phyloP scores from a whole-genome alignment of 1,139 yeast genomes.

The Yamadazyma atlantica region DNA sequence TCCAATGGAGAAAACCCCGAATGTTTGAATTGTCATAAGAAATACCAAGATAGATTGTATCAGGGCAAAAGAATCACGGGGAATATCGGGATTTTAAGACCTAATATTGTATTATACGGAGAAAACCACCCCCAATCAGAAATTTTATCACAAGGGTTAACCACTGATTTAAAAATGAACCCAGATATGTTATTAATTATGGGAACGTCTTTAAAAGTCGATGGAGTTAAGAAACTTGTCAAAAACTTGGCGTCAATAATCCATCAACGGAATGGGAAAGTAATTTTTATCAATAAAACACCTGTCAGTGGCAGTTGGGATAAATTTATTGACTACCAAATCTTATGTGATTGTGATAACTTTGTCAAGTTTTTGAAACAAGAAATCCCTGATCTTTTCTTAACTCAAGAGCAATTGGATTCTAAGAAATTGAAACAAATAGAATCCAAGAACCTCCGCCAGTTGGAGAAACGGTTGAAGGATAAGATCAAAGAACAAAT shows the following conservation, averaged over 20 bases:
- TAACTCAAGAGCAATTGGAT: slow-evolving; percentile 52
- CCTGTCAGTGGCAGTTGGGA: slow-evolving; percentile 54
- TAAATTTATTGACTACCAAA: slow-evolving; percentile 65
- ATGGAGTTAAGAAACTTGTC: slow-evolving; percentile 71
- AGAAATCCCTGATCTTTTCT: slow-evolving; percentile 59
- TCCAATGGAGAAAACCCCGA: slow-evolving; percentile 60
- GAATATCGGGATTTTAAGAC: slow-evolving; percentile 63
- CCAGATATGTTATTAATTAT: slow-evolving; percentile 70
- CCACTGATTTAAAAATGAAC: slow-evolving; percentile 51
- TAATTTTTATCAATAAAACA: slow-evolving; percentile 61
- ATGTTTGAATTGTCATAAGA: slow-evolving; percentile 58
- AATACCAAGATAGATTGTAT: slow-evolving; percentile 51
- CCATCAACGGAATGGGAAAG: slow-evolving; percentile 60
- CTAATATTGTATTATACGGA: slow-evolving; percentile 75
- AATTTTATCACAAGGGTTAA: slow-evolving; percentile 57
- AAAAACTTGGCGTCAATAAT: slow-evolving; percentile 55
- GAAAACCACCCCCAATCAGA: slow-evolving; percentile 79
- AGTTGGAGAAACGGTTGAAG: slow-evolving; percentile 8
- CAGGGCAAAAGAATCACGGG: slow-evolving; percentile 63
- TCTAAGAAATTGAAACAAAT: slow-evolving; percentile 36
- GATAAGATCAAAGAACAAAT: slow-evolving; percentile 11
- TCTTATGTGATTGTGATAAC: slow-evolving; percentile 76
- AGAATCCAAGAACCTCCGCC: slow-evolving; percentile 12
- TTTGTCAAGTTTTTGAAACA: slow-evolving; percentile 60
- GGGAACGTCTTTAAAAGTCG: slow-evolving; percentile 77